These are phyloP conservation scores for Geotrichum cucujoidarum DNA, from an alignment of 1,139 yeast species.

Conservation along the genomic window DNA sequence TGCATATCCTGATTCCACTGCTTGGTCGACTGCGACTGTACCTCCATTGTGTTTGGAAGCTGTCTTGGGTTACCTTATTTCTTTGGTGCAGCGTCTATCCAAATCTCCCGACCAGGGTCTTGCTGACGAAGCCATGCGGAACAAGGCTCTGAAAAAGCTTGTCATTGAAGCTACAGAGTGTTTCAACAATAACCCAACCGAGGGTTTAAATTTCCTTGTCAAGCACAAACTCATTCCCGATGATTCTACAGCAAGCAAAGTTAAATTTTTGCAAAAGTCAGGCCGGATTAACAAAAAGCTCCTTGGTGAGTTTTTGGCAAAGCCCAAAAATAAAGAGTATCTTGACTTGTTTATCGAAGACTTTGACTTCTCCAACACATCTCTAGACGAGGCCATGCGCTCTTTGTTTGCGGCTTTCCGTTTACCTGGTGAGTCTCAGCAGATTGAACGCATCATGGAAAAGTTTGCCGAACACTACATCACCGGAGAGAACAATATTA, in stretches of 20 bases:
- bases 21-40: slow-evolving; percentile 71
- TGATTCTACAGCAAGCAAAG: slow-evolving; percentile 56
- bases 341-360: slow-evolving; percentile 60
- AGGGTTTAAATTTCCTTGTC: slow-evolving; percentile 61
- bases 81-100: slow-evolving; percentile 55
- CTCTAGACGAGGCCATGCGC: slow-evolving; percentile 92
- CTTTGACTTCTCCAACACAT: slow-evolving; percentile 68
- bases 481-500: slow-evolving; percentile 32
- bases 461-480: slow-evolving; percentile 73
- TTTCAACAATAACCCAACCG: slow-evolving; percentile 73
- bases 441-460: slow-evolving; percentile 87
- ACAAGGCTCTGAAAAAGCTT: slow-evolving; percentile 60
- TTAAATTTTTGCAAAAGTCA: slow-evolving; percentile 68
- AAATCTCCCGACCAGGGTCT: slow-evolving; percentile 22
- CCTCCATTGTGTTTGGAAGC: slow-evolving; percentile 95
- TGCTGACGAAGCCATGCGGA: slow-evolving; percentile 27
- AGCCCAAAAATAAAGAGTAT: slow-evolving; percentile 59
- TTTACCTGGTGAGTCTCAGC: slow-evolving; percentile 96
- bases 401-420: slow-evolving; percentile 77
- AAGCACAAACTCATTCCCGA: slow-evolving; percentile 62
- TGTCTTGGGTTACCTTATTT: slow-evolving; percentile 61
- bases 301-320: slow-evolving; percentile 80
- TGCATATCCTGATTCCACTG: slow-evolving; percentile 76
- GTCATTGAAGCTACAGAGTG: slow-evolving; percentile 69
- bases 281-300: slow-evolving; percentile 80